These are phyloP conservation scores for Nannochloropsis salina DNA, from an alignment of 108 stramenopile species.

Conservation along the genomic window DNA sequence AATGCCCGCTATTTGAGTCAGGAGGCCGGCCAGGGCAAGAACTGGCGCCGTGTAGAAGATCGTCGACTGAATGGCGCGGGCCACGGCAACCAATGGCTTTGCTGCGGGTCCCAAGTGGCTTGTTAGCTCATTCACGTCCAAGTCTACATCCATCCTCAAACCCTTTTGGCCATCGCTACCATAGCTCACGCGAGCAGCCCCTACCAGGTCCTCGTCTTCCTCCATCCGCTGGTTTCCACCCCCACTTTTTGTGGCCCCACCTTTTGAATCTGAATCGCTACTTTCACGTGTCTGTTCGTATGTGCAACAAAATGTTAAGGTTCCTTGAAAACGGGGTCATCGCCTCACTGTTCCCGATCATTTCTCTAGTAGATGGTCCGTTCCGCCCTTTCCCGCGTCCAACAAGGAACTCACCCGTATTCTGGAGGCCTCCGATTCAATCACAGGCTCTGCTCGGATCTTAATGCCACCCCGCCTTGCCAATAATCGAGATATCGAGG, in stretches of 20 bases:
- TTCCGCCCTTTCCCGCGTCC: background rate
- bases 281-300: too few species aligned
- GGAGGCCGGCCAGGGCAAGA: background rate
- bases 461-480: conserved; percentile 1
- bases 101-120: conserved; percentile 13
- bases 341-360: background rate
- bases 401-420: background rate
- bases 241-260: too few species aligned
- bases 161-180: conserved; percentile 3
- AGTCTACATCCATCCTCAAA: conserved; percentile 6
- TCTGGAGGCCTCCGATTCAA: background rate
- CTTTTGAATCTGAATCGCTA: too few species aligned
- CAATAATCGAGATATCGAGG: background rate
- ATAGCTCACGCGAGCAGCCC: background rate
- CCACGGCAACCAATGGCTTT: background rate
- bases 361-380: too few species aligned
- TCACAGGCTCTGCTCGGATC: background rate
- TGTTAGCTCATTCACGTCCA: conserved; percentile 2
- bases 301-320: too few species aligned
- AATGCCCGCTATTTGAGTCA: conserved; percentile 9
- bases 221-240: background rate
- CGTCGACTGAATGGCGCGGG: background rate
- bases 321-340: background rate
- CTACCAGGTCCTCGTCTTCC: background rate
- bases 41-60: conserved; percentile 17